A percentile compares a stretch with the other conserved stretches of the same genome.
phyloP scores from a whole-genome alignment of 2,329 filamentous ascomycete genomes.

The Trichoderma gracile region DNA sequence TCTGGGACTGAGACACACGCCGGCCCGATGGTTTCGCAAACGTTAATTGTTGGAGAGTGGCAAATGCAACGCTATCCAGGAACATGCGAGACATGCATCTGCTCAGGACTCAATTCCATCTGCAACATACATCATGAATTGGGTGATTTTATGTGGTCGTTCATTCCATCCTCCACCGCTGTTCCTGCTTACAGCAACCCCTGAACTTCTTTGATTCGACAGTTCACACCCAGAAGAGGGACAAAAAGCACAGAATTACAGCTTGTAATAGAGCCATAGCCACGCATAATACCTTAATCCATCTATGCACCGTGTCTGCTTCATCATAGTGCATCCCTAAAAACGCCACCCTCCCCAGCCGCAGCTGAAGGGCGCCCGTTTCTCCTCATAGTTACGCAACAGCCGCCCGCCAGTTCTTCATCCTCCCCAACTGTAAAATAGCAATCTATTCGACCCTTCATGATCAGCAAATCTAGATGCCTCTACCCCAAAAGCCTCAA shows the following conservation, averaged over 20 bases:
- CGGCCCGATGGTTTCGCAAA: slow-evolving; percentile 12
- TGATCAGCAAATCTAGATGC: not conserved
- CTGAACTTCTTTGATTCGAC: too few relatives aligned
- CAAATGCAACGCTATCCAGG: slow-evolving; percentile 17
- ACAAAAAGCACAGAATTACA: too few relatives aligned
- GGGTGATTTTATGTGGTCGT: too few relatives aligned
- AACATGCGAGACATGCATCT: not conserved
- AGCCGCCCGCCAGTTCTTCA: not conserved
- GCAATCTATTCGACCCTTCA: not conserved
- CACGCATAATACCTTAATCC: too few relatives aligned
- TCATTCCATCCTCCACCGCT: too few relatives aligned
- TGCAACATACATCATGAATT: not conserved
- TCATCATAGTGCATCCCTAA: not conserved
- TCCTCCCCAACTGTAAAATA: not conserved
- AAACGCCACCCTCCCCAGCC: not conserved
- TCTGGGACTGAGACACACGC: not conserved
- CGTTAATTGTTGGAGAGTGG: not conserved
- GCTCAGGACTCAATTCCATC: not conserved
- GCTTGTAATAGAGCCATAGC: too few relatives aligned
- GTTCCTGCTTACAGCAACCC: too few relatives aligned
- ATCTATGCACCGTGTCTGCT: too few relatives aligned
- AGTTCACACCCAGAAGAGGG: too few relatives aligned
- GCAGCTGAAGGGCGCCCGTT: not conserved
- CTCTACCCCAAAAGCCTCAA: not conserved
- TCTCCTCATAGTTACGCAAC: not conserved